phyloP scores from a whole-genome alignment of 1,284 basidiomycete genomes.

The Ceratobasidium sp. region DNA sequence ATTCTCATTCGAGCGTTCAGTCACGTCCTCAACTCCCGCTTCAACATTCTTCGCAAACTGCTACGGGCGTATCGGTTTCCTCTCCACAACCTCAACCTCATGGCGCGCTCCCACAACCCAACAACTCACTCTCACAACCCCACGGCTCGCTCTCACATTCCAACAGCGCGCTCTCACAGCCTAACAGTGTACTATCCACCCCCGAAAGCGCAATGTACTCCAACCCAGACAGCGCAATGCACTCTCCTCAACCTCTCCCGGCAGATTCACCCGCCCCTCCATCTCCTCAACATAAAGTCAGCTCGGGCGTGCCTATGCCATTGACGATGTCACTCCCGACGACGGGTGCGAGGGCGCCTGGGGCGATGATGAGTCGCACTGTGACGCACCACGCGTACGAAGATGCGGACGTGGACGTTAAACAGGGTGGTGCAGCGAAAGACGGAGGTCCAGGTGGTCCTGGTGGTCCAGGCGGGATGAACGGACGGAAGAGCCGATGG shows the following conservation, averaged over 20 bases:
- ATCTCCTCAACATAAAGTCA: constrained; percentile 18
- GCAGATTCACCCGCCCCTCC: constrained; percentile 10
- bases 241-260: constrained; percentile 4
- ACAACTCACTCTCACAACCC: no score
- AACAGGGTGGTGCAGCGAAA: neutral
- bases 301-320: constrained; percentile 38
- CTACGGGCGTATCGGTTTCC: no score
- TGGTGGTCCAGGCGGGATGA: neutral
- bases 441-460: neutral
- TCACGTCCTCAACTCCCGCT: no score
- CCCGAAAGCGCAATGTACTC: no score
- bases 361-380: neutral
- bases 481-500: constrained; percentile 31
- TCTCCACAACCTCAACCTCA: no score
- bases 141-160: no score
- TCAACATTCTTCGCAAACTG: no score
- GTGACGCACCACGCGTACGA: constrained; percentile 9
- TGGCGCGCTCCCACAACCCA: no score
- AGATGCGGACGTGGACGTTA: constrained; percentile 30
- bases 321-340: constrained; percentile 35
- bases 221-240: constrained; percentile 3
- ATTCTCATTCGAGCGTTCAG: no score
- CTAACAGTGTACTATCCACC: no score
- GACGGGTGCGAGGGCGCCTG: neutral
- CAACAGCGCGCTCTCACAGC: no score